Conservation (phyloP, 176 grass and related monocot species). For the Carex myosuroides region DNA sequence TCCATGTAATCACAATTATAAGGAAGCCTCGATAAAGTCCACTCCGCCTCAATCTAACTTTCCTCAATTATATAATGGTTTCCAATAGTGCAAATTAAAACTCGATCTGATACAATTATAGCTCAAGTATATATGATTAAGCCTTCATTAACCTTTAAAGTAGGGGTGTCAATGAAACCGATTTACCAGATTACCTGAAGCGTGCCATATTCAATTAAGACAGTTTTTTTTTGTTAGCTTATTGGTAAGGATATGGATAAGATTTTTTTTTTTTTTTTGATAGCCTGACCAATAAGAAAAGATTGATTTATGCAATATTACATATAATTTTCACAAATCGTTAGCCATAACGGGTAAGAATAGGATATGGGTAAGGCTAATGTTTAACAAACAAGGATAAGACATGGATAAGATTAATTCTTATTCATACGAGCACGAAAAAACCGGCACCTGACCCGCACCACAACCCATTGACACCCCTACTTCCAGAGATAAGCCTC, state of each 20-base stretch:
- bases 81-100: neutral
- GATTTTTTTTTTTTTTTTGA: too few species aligned
- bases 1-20: neutral
- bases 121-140: neutral
- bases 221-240: neutral
- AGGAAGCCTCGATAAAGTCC: neutral
- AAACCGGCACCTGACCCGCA: neutral
- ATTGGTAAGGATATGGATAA: neutral
- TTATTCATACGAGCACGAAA: neutral
- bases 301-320: too few species aligned
- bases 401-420: too few species aligned
- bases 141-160: neutral
- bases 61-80: neutral
- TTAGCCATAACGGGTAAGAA: too few species aligned
- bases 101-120: neutral
- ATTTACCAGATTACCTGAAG: neutral
- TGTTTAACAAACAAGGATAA: too few species aligned
- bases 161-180: neutral
- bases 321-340: too few species aligned
- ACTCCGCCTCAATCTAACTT: too few species aligned
- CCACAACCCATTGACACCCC: neutral
- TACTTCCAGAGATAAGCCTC: neutral
- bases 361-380: too few species aligned
- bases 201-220: neutral
- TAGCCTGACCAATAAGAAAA: too few species aligned